Evolutionary conservation across 768 basidiomycete genomes (phyloP), one percentile per base, ranked within the genome.

Genomic region (Lyophyllum semitale): DNA sequence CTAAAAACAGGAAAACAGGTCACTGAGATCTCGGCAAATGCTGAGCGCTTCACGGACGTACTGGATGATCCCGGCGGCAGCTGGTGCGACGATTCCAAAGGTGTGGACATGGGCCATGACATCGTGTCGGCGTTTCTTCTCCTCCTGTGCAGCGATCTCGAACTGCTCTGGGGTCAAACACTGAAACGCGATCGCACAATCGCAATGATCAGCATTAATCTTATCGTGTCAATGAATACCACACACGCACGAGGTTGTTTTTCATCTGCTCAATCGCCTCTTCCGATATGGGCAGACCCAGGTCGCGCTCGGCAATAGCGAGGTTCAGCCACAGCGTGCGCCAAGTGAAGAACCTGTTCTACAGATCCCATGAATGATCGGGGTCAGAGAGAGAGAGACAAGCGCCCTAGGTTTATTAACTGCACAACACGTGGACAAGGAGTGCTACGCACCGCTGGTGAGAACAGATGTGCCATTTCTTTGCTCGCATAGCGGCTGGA

Each of bases 51-150:
- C 15, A 48, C 37, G 51, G 25, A 76, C 84, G 56, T 61, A 92
- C 91, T 98, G 95, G 61, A 98, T 97, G 66, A 98, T 96, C 17
- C 94, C 93, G 15, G 95, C 95, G 23, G 95, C 95, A 30, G 92
- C 91, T 8, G 95, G 95, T 1, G 95, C 95, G 49, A 95, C 89
- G 42, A 80, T 82, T 5, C 95, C 95, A 68, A 98, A 99, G 3
- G 95, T 97, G 74, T 98, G 94, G 41, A 99, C 97, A 67, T 99
- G 97, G 0, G 97, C 97, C 97, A 99, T 99, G 41, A 99, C 97
- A 73, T 99, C 97, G 75, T 99, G 97, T 12, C 97, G 82, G 23
- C 97, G 77, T 74, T 94, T 97, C 78, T 97, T 98, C 75, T 99
- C 97, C 71, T 99, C 97, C 52, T 82, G 76, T 0, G 94, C 95